Base-by-base conservation (phyloP, 176 grass and related monocot genomes). In the Raddia distichophylla region DNA sequence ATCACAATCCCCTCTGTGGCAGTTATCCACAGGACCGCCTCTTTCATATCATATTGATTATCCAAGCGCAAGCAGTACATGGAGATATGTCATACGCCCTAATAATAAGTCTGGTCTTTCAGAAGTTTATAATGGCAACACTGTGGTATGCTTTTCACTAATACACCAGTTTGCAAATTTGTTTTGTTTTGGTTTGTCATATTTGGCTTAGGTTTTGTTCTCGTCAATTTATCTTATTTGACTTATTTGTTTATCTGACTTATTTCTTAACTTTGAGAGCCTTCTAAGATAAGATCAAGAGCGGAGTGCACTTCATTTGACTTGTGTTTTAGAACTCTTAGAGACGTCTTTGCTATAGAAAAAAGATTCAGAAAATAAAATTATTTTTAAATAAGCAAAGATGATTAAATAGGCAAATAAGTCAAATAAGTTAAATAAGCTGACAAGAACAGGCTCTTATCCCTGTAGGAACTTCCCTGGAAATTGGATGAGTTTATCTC, bases 401-500 rank as follows among this genome's bases (percentile, higher is more conserved):
- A 27, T 27, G 27, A 27, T 0, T 27, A 27, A 27, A 27, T 27
- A 27, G 27, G 27, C 27, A 27, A 27, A 27, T 27, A 27, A 27
- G 27, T 27, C 27, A 27, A 27, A 27, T 27, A 27, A 27, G 0
- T 27, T 27, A 27, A 27, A 27, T 27, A 27, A 27, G 27, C 27
- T 27, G 27, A 27, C 27, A 27, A 27, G 27, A 27, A 27, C 27
- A 27, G 27, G 27, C 27, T 27, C 27, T 27, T 84, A 18, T 86
- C 88, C 69, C 51, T 82, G 69, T 74, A 99, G 96, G 88, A 80
- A 75, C 89, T 91, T 85, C 88, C 90, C 7, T 91, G 88, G 86
- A 89, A 90, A 81, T 44, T 99, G 66, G 91, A 99, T 72, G 96
- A 99, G 53, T 99, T 91, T 74, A 55, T 95, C 2, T 58, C 89